These are phyloP conservation scores for Zychaea mexicana DNA, from an alignment of 371 early-diverging fungal species.

Conservation along the genomic window DNA sequence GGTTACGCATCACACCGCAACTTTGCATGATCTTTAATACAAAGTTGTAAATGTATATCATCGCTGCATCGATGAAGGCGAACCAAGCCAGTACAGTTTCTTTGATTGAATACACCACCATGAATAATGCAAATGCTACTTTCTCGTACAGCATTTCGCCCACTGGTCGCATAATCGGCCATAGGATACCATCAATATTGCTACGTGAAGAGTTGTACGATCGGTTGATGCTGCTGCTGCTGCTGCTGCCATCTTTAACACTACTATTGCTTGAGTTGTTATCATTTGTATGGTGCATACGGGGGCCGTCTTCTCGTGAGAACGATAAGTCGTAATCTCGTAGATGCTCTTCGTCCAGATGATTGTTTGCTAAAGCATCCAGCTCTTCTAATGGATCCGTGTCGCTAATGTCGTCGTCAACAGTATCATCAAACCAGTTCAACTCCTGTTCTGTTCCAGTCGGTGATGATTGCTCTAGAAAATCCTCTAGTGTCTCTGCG, in stretches of 20 bases:
- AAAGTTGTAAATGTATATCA: not conserved
- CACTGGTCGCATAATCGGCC: constrained; percentile 5
- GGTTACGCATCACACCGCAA: not conserved
- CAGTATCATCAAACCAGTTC: not conserved
- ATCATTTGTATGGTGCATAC: not conserved
- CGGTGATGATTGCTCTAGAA: not conserved
- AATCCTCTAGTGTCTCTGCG: not conserved
- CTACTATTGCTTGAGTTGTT: not conserved
- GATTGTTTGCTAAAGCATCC: constrained; percentile 3
- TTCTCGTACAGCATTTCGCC: constrained; percentile 10
- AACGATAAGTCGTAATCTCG: not conserved
- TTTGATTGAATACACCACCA: constrained; percentile 10
- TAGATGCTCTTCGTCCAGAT: not conserved
- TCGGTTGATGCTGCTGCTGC: not conserved
- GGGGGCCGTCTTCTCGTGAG: not conserved
- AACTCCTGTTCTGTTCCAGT: not conserved
- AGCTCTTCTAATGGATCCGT: constrained; percentile 3
- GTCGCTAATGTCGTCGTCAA: not conserved
- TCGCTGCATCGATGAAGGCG: not conserved
- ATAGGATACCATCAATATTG: constrained; percentile 1
- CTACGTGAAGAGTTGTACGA: not conserved
- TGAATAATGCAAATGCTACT: constrained; percentile 1
- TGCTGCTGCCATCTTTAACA: not conserved
- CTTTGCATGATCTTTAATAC: not conserved
- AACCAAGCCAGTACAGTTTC: not conserved